Base-by-base conservation (phyloP, 495 filamentous ascomycete genomes). In the Neurospora discreta region DNA sequence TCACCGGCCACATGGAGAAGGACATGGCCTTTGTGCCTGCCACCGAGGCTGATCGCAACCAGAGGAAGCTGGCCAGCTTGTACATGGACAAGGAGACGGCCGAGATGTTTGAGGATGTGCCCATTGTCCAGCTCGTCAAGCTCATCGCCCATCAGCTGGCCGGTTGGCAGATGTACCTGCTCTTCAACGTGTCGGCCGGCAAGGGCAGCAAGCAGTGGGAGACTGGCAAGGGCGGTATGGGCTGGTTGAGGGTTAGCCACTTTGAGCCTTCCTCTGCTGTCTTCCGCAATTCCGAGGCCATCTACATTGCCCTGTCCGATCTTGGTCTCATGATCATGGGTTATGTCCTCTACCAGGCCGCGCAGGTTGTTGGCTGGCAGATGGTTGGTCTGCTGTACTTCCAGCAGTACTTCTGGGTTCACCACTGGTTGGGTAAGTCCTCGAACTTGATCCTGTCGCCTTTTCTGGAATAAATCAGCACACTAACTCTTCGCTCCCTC, bases 11-110 rank as follows among this genome's bases (percentile, higher is more conserved):
- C 86, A 86, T 99, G 79, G 93, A 97, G 82, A 92, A 94, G 77
- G 95, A 99, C 83, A 98, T 98, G 93, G 95, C 97, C 71, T 97
- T 97, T 83, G 86, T 97, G 5, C 95, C 95, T 46, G 91, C 90
- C 84, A 92, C 91, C 74, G 89, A 91, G 67, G 86, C 91, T 23
- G 81, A 91, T 78, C 92, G 90, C 79, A 88, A 90, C 38, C 86
- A 85, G 71, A 89, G 88, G 60, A 75, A 92, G 71, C 90, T 92
- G 73, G 85, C 73, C 68, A 76, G 79, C 75, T 72, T 80, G 20
- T 80, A 85, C 77, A 75, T 92, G 72, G 83, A 88, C 73, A 65
- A 65, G 52, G 52, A 65, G 52, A 65, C 52, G 5, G 89, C 95
- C 78, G 92, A 98, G 78, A 81, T 99, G 72, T 81, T 90, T 72